Base-by-base conservation (phyloP, 345 rosid species). In the Euphorbia pulcherrima region DNA sequence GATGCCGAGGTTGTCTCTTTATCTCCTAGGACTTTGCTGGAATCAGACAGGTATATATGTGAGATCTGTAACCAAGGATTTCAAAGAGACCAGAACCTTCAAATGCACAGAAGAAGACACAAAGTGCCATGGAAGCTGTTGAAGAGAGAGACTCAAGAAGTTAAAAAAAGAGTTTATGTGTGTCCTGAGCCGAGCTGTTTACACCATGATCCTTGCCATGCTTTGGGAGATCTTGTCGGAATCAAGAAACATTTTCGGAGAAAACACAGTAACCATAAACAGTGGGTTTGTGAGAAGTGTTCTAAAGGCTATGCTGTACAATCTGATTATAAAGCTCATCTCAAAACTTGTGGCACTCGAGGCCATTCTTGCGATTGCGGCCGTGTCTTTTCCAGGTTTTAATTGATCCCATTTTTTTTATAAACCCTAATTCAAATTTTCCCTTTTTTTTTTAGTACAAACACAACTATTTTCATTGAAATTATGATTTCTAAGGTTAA, bases 31-130 rank as follows among this genome's bases (percentile, higher is more conserved):
- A 89, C 91, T 13, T 76, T 89, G 41, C 77, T 89, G 40, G 92
- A 89, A 74, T 89, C 96, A 41, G 92, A 89, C 66, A 79, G 89
- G 64, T 89, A 89, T 69, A 82, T 89, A 23, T 89, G 96, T 64
- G 96, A 89, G 91, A 89, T 89, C 89, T 89, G 96, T 58, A 89
- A 84, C 76, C 92, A 89, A 82, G 96, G 96, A 71, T 89, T 89
- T 77, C 92, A 89, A 72, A 78, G 96, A 60, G 96, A 89, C 76
- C 96, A 89, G 78, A 89, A 89, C 82, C 86, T 89, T 5, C 96
- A 89, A 76, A 89, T 89, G 96, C 96, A 89, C 62, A 66, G 96
- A 71, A 80, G 96, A 67, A 77, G 96, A 65, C 96, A 89, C 74
- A 89, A 87, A 72, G 96, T 89, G 44, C 96, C 96, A 1, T 89